Percentiles rank a stretch among this genome's conserved stretches.
Evolutionary conservation across 2,329 filamentous ascomycete genomes (phyloP).

Genomic region (Talaromyces sp.): DNA sequence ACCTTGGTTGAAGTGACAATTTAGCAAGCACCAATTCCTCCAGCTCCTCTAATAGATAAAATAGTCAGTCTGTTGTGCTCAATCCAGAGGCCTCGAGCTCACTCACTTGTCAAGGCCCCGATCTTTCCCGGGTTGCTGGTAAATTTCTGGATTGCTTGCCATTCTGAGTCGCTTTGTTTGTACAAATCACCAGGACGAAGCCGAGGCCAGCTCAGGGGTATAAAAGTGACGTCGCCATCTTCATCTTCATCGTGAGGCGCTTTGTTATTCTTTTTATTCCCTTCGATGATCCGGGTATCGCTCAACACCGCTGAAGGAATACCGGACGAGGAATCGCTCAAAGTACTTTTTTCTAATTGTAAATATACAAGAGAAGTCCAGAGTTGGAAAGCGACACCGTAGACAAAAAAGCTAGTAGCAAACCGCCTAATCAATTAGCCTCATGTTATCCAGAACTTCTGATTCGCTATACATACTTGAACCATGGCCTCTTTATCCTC

Average conservation of each 20-base stretch:
- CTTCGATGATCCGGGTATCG: not conserved
- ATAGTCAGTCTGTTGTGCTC: not conserved
- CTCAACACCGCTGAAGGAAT: not conserved
- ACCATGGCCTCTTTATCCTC: slow-evolving; percentile 34
- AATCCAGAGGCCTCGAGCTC: not conserved
- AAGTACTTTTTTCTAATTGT: slow-evolving; percentile 28
- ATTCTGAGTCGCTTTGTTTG: slow-evolving; percentile 55
- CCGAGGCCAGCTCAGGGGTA: slow-evolving; percentile 57
- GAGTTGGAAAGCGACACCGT: slow-evolving; percentile 32
- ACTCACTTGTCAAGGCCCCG: slow-evolving; percentile 45
- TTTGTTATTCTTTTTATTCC: slow-evolving; percentile 8
- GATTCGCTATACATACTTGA: slow-evolving; percentile 26
- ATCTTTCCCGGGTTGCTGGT: slow-evolving; percentile 52
- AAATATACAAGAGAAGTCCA: slow-evolving; percentile 33
- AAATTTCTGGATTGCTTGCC: slow-evolving; percentile 58
- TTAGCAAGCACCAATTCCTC: slow-evolving; percentile 62
- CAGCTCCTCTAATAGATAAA: slow-evolving; percentile 44
- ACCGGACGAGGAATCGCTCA: slow-evolving; percentile 22
- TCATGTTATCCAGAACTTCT: not conserved
- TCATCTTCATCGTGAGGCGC: slow-evolving; percentile 23
- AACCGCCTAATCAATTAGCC: slow-evolving; percentile 26
- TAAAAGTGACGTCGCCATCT: slow-evolving; percentile 51
- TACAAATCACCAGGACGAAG: slow-evolving; percentile 32
- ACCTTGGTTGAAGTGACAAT: slow-evolving; percentile 30
- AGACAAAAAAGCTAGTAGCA: slow-evolving; percentile 29